Evolutionary conservation across 495 filamentous ascomycete species (phyloP).

Genomic region (Penicillium ucsense): DNA sequence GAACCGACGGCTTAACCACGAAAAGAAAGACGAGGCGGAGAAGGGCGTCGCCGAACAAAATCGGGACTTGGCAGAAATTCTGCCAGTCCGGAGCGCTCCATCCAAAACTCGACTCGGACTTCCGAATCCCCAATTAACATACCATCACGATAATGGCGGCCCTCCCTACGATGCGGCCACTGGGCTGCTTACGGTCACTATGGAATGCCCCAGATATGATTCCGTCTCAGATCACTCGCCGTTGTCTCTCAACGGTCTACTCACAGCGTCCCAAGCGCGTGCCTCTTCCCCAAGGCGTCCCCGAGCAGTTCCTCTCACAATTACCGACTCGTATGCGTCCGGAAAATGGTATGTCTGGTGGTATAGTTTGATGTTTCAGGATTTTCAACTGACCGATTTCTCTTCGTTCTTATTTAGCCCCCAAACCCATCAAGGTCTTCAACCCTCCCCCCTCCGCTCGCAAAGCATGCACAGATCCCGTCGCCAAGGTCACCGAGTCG

Average conservation of each 20-base stretch:
- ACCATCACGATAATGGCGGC: slow-evolving; percentile 44
- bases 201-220: slow-evolving; percentile 33
- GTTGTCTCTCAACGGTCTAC: slow-evolving; percentile 33
- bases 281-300: slow-evolving; percentile 32
- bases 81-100: slow-evolving; percentile 22
- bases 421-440: slow-evolving; percentile 43
- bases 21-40: slow-evolving; percentile 8
- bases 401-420: slow-evolving; percentile 18
- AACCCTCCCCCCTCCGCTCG: slow-evolving; percentile 40
- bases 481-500: slow-evolving; percentile 47
- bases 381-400: background rate
- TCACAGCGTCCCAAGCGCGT: slow-evolving; percentile 25
- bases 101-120: slow-evolving; percentile 24
- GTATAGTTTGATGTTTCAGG: too few relatives aligned
- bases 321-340: slow-evolving; percentile 30
- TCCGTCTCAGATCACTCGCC: slow-evolving; percentile 29
- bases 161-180: slow-evolving; percentile 49
- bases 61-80: slow-evolving; percentile 35
- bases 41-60: slow-evolving; percentile 10
- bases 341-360: slow-evolving; percentile 18
- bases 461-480: slow-evolving; percentile 45
- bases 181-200: slow-evolving; percentile 56
- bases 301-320: slow-evolving; percentile 33
- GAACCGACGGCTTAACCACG: slow-evolving; percentile 1
- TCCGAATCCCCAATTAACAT: slow-evolving; percentile 12